Percentiles rank a stretch among this genome's conserved stretches.
Conservation (phyloP, 129 eudicot species). For the Tanacetum coccineum region DNA sequence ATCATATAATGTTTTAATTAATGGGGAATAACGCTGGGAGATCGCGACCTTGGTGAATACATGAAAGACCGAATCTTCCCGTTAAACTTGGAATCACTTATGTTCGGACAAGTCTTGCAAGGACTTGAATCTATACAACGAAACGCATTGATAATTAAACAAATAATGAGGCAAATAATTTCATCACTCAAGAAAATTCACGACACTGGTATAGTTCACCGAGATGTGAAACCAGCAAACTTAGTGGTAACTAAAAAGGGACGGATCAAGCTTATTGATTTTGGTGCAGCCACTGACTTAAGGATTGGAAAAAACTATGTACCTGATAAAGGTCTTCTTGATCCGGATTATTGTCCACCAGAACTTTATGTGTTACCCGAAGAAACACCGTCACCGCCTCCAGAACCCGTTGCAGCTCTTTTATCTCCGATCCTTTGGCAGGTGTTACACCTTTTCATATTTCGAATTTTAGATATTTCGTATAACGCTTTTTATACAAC, state of each 20-base stretch:
- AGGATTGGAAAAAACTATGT: conserved; percentile 88
- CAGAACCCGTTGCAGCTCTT: conserved; percentile 91
- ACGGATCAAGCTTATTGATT: conserved; percentile 85
- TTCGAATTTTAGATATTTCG: too few species aligned
- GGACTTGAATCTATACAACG: too few species aligned
- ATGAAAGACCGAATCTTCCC: too few species aligned
- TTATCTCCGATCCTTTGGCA: conserved; percentile 92
- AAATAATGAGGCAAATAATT: too few species aligned
- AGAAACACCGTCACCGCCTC: conserved; percentile 96
- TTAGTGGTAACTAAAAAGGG: conserved; percentile 96
- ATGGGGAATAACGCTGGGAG: too few species aligned
- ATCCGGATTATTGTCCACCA: conserved; percentile 92
- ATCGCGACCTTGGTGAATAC: too few species aligned
- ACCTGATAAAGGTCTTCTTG: conserved; percentile 74
- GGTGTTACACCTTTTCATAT: conserved; percentile 31
- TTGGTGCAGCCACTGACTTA: conserved; percentile 95
- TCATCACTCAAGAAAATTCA: too few species aligned
- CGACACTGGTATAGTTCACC: conserved; percentile 86
- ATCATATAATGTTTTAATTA: too few species aligned
- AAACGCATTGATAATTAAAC: too few species aligned
- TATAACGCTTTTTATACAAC: too few species aligned
- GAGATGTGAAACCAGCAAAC: conserved; percentile 95
- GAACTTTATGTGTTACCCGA: conserved; percentile 85
- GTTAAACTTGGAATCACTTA: too few species aligned
- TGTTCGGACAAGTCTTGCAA: too few species aligned